phyloP scores from a whole-genome alignment of 345 rosid genomes.

The Eucalyptus caleyi region DNA sequence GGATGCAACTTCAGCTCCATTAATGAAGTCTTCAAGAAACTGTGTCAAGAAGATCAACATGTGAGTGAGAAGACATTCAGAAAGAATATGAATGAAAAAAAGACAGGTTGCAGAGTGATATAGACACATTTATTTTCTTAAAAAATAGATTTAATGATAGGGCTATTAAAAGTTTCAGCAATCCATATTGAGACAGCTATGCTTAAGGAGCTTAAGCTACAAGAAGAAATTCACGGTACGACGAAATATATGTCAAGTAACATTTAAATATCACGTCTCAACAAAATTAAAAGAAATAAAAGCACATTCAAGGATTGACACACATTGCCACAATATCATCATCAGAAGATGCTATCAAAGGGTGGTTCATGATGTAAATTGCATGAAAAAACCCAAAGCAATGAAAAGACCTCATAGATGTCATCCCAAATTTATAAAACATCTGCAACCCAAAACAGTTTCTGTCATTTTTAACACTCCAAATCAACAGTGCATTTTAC shows the following conservation, averaged over 20 bases:
- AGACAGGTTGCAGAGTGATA: not conserved
- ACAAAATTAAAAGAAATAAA: not conserved
- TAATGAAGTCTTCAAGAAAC: conserved; percentile 63
- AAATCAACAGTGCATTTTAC: not conserved
- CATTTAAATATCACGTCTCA: not conserved
- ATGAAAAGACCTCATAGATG: not conserved
- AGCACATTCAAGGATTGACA: not conserved
- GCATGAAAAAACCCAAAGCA: not conserved
- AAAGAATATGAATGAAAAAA: not conserved
- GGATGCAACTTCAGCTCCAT: conserved; percentile 93
- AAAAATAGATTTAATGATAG: not conserved
- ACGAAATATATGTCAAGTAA: not conserved
- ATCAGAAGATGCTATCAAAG: not conserved
- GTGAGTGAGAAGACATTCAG: not conserved
- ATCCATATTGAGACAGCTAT: not conserved
- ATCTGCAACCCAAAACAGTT: not conserved
- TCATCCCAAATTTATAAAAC: not conserved
- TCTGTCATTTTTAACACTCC: not conserved
- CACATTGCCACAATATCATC: not conserved
- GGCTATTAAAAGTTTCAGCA: not conserved
- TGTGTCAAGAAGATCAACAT: not conserved
- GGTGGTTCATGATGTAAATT: not conserved
- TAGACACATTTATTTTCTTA: not conserved
- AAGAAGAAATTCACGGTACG: not conserved
- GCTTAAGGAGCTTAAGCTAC: not conserved